Percentiles rank a stretch among this genome's conserved stretches.
These are phyloP conservation scores for Persicaria maculosa DNA, from an alignment of 148 eudicot genomes.

Conservation along the genomic window DNA sequence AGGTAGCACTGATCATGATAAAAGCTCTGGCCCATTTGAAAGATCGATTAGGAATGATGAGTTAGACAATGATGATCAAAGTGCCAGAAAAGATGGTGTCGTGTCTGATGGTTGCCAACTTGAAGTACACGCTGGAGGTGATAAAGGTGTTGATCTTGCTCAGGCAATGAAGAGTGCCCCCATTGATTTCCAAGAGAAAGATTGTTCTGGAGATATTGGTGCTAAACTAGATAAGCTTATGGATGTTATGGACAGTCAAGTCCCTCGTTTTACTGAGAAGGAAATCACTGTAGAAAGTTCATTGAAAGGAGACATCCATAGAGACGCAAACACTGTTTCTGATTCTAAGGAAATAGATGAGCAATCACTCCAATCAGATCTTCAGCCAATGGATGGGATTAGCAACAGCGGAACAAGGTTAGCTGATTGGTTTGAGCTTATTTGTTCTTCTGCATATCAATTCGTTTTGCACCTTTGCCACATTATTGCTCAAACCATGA, in stretches of 20 bases:
- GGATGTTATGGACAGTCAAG: slow-evolving; percentile 21
- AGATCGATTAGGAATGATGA: neutral
- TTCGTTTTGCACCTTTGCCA: slow-evolving; percentile 14
- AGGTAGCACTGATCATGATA: neutral
- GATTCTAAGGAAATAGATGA: slow-evolving; percentile 2
- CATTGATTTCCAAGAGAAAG: slow-evolving; percentile 17
- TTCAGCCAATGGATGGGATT: slow-evolving; percentile 28
- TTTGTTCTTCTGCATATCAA: slow-evolving; percentile 14
- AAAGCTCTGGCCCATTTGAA: slow-evolving; percentile 3
- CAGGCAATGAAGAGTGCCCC: neutral
- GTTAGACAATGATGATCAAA: slow-evolving; percentile 6
- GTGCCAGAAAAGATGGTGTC: slow-evolving; percentile 18
- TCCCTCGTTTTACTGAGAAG: slow-evolving; percentile 10
- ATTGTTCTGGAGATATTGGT: slow-evolving; percentile 13
- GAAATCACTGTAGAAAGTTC: slow-evolving; percentile 21
- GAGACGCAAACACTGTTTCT: slow-evolving; percentile 25
- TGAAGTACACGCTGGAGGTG: slow-evolving; percentile 9
- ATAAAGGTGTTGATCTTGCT: slow-evolving; percentile 14
- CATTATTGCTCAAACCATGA: slow-evolving; percentile 22
- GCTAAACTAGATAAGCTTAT: slow-evolving; percentile 18
- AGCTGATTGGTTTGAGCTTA: slow-evolving; percentile 14
- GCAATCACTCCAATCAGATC: neutral
- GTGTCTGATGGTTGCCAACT: slow-evolving; percentile 16
- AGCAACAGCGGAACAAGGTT: slow-evolving; percentile 47
- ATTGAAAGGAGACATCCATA: slow-evolving; percentile 15